A percentile compares a stretch with the other conserved stretches of the same genome.
Evolutionary conservation across 2,329 filamentous ascomycete species (phyloP).

Genomic region (Lomentospora prolificans): DNA sequence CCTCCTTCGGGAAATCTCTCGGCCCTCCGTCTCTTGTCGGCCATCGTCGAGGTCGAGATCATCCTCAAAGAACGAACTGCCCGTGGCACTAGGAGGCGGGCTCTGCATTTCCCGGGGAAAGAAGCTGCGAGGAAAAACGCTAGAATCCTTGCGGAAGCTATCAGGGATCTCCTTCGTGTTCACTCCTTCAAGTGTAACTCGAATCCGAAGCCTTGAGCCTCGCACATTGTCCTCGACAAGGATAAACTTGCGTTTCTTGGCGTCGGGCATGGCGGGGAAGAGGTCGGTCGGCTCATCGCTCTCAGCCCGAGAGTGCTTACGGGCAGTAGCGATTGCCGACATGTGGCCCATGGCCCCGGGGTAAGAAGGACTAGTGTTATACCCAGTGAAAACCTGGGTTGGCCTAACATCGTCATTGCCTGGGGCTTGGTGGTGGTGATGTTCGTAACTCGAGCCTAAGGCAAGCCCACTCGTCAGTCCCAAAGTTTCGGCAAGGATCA

Average conservation of each 20-base stretch:
- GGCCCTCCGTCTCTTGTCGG: slow-evolving; percentile 39
- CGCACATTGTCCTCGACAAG: slow-evolving; percentile 84
- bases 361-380: slow-evolving; percentile 30
- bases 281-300: slow-evolving; percentile 57
- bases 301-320: slow-evolving; percentile 27
- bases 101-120: slow-evolving; percentile 90
- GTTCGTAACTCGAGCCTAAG: slow-evolving; percentile 6
- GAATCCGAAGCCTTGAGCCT: slow-evolving; percentile 71
- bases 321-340: slow-evolving; percentile 17
- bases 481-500: background rate
- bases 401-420: slow-evolving; percentile 55
- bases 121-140: slow-evolving; percentile 84
- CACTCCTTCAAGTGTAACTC: slow-evolving; percentile 85
- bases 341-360: slow-evolving; percentile 11
- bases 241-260: slow-evolving; percentile 93
- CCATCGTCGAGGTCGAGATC: slow-evolving; percentile 45
- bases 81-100: slow-evolving; percentile 65
- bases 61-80: slow-evolving; percentile 64
- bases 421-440: slow-evolving; percentile 4
- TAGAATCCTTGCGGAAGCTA: slow-evolving; percentile 82
- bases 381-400: slow-evolving; percentile 63
- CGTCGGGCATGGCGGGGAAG: slow-evolving; percentile 80
- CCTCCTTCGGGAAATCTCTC: slow-evolving; percentile 16
- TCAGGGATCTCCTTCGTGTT: slow-evolving; percentile 95
- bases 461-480: background rate